Percentiles rank a stretch among this genome's conserved stretches.
phyloP scores from a whole-genome alignment of 768 basidiomycete species.

The Aureoboletus auriporus region DNA sequence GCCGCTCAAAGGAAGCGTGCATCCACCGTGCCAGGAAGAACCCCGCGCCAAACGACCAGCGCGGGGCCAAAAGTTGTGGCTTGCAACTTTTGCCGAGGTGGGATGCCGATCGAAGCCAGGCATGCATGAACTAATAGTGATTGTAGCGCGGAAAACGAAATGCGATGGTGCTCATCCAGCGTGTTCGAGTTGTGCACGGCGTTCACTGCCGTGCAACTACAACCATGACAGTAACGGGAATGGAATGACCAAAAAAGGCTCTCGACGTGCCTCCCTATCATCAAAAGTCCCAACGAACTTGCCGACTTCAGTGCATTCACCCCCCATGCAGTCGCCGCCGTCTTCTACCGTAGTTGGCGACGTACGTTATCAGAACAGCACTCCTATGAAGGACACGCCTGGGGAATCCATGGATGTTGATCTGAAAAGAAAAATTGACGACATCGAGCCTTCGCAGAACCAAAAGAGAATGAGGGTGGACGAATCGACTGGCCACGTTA shows the following conservation, averaged over 20 bases:
- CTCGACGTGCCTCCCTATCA: conserved; percentile 52
- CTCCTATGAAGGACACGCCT: conserved; percentile 36
- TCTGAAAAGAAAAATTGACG: conserved; percentile 57
- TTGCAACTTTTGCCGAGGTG: conserved; percentile 87
- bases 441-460: conserved; percentile 46
- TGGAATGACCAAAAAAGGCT: conserved; percentile 34
- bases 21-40: conserved; percentile 63
- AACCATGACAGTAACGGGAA: conserved; percentile 53
- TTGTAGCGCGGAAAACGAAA: conserved; percentile 78
- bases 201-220: conserved; percentile 75
- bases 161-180: conserved; percentile 85
- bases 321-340: conserved; percentile 55
- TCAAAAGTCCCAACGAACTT: conserved; percentile 32
- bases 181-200: conserved; percentile 78
- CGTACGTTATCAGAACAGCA: conserved; percentile 32
- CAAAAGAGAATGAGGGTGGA: conserved; percentile 75
- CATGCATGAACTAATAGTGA: conserved; percentile 4
- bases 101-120: conserved; percentile 21
- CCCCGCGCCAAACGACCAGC: conserved; percentile 51
- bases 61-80: conserved; percentile 85
- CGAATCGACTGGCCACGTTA: conserved; percentile 41
- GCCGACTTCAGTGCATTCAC: conserved; percentile 39
- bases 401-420: conserved; percentile 50
- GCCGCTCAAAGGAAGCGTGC: conserved; percentile 67
- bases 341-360: conserved; percentile 34